A percentile compares a stretch with the other conserved stretches of the same genome.
These are phyloP conservation scores for Annulohypoxylon nitens DNA, from an alignment of 495 filamentous ascomycete species.

Conservation along the genomic window DNA sequence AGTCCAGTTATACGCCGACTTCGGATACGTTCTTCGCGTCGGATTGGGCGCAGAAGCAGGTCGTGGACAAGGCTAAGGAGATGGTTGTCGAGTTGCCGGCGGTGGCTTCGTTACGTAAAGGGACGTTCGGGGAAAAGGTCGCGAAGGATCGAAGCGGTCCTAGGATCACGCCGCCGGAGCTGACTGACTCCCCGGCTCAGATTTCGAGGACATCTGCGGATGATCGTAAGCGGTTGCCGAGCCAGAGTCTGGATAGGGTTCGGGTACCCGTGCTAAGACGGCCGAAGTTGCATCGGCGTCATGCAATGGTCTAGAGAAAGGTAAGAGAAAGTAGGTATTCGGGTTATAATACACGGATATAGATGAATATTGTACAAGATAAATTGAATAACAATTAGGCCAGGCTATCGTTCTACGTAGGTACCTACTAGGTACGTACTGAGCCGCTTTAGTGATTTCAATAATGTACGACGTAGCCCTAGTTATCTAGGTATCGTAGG, in stretches of 20 bases:
- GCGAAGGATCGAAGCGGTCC: not conserved
- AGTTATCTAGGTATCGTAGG: too few relatives aligned
- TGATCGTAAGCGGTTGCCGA: constrained; percentile 25
- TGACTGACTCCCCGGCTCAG: too few relatives aligned
- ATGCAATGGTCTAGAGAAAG: not conserved
- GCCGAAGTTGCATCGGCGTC: not conserved
- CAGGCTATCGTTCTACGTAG: too few relatives aligned
- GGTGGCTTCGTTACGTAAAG: not conserved
- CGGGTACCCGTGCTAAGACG: not conserved
- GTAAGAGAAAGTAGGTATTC: too few relatives aligned
- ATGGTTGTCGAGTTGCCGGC: not conserved
- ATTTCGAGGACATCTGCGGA: not conserved
- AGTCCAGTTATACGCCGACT: not conserved
- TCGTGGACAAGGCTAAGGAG: not conserved
- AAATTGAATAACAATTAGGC: too few relatives aligned
- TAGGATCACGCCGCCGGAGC: not conserved
- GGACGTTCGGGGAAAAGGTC: not conserved
- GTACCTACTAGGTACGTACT: too few relatives aligned
- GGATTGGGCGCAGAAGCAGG: constrained; percentile 30
- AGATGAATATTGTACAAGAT: too few relatives aligned
- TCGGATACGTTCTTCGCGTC: constrained; percentile 38
- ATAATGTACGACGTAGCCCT: too few relatives aligned
- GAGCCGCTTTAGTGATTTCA: too few relatives aligned
- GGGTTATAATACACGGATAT: too few relatives aligned
- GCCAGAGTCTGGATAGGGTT: constrained; percentile 3